phyloP scores from a whole-genome alignment of 257 asterid species.

The Solanum neorickii region DNA sequence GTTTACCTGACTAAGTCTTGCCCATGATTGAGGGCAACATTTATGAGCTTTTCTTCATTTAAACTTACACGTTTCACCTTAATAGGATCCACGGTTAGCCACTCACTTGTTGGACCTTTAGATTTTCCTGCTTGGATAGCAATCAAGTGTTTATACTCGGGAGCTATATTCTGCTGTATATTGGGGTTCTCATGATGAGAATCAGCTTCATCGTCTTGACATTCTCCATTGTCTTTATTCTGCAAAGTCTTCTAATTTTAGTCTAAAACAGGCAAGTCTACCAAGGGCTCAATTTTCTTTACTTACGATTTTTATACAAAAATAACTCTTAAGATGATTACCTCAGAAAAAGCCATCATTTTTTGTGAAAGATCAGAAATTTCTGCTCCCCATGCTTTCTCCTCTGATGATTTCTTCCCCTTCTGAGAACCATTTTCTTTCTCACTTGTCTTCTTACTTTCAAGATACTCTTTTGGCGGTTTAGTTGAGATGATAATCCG shows the following conservation, averaged over 20 bases:
- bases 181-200: constrained; percentile 10
- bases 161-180: constrained; percentile 18
- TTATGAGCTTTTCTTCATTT: constrained; percentile 70
- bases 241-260: not conserved
- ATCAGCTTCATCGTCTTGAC: constrained; percentile 30
- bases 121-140: constrained; percentile 52
- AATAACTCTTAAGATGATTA: not conserved
- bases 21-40: constrained; percentile 53
- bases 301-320: not conserved
- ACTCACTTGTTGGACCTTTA: constrained; percentile 47
- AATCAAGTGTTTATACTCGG: constrained; percentile 53
- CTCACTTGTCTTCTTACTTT: constrained; percentile 19
- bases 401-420: constrained; percentile 29
- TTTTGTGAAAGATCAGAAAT: constrained; percentile 13
- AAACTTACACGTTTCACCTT: constrained; percentile 65
- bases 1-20: constrained; percentile 47
- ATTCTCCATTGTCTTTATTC: constrained; percentile 18
- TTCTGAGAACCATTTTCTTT: constrained; percentile 15
- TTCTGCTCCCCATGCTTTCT: constrained; percentile 51
- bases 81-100: constrained; percentile 34
- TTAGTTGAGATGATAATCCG: constrained; percentile 60
- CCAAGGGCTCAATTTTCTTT: not conserved
- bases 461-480: constrained; percentile 59
- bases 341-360: constrained; percentile 3
- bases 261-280: not conserved